Evolutionary conservation across 331 rosid species (phyloP).

Genomic region (Erythrophleum ivorense): DNA sequence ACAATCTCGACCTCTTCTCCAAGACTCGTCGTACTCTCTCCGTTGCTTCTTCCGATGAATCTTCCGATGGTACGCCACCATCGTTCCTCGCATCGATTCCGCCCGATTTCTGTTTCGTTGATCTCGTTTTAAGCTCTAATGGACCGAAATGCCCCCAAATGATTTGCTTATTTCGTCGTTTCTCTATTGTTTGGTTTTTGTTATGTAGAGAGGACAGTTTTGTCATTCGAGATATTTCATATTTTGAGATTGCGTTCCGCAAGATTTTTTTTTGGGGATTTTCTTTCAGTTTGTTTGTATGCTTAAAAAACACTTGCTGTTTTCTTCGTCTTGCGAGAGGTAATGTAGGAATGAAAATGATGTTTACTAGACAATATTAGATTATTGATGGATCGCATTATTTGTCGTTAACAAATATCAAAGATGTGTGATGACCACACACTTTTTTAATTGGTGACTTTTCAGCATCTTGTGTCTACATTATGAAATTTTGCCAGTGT

Average conservation of each 20-base stretch:
- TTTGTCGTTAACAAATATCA: not conserved
- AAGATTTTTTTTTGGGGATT: not conserved
- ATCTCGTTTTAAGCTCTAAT: not conserved
- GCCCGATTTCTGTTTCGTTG: conserved; percentile 50
- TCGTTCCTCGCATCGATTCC: not conserved
- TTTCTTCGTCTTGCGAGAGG: not conserved
- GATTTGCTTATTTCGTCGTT: not conserved
- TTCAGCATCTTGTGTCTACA: not conserved
- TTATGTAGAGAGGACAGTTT: not conserved
- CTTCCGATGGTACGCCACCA: conserved; percentile 72
- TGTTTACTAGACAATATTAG: not conserved
- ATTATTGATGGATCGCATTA: not conserved
- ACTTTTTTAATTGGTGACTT: not conserved
- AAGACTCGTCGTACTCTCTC: conserved; percentile 78
- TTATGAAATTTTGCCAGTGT: not conserved
- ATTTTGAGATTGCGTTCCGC: not conserved
- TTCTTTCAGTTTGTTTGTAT: not conserved
- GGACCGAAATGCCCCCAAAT: not conserved
- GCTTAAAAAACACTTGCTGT: not conserved
- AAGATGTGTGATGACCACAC: not conserved
- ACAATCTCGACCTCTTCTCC: conserved; percentile 68
- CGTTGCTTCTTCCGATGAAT: conserved; percentile 78
- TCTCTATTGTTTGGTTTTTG: not conserved
- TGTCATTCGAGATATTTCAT: conserved; percentile 4
- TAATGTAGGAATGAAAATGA: not conserved